phyloP scores from a whole-genome alignment of 1,284 basidiomycete species.

The Leccinum angustisporum region DNA sequence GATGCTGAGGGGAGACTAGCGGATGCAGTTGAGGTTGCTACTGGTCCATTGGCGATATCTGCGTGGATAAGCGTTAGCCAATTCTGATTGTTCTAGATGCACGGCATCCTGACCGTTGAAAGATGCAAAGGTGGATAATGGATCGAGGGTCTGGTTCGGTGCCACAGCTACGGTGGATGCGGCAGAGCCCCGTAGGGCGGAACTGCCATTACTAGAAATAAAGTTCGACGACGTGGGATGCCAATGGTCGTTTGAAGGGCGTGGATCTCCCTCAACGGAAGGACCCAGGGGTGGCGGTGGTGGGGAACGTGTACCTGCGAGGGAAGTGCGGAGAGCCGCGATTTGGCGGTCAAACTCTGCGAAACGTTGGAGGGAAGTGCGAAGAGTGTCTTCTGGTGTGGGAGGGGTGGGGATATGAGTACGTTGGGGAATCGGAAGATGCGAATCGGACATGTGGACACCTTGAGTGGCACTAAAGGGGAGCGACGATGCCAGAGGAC shows the following conservation, averaged over 20 bases:
- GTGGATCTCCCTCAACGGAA: constrained; percentile 21
- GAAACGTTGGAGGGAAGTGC: constrained; percentile 51
- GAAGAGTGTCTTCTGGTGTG: constrained; percentile 38
- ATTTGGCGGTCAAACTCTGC: constrained; percentile 54
- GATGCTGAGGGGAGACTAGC: constrained; percentile 20
- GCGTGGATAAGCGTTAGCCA: constrained; percentile 10
- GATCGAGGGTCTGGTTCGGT: constrained; percentile 12
- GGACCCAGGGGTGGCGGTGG: constrained; percentile 35
- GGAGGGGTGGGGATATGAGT: constrained; percentile 20
- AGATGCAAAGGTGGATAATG: constrained; percentile 18
- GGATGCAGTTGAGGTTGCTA: constrained; percentile 17
- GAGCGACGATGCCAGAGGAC: constrained; percentile 12
- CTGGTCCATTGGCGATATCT: constrained; percentile 14
- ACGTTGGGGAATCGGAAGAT: constrained; percentile 25
- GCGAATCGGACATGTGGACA: constrained; percentile 48
- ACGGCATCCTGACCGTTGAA: constrained; percentile 24
- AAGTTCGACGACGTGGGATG: constrained; percentile 22
- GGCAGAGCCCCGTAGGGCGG: constrained; percentile 5
- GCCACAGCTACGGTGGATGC: constrained; percentile 15
- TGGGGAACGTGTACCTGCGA: constrained; percentile 35
- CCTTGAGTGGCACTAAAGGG: constrained; percentile 35
- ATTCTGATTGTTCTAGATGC: constrained; percentile 1
- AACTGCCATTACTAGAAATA: constrained; percentile 14
- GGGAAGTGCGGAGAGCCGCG: constrained; percentile 42
- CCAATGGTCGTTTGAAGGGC: constrained; percentile 20